Percentiles rank a stretch among this genome's conserved stretches.
Evolutionary conservation across 2,329 filamentous ascomycete species (phyloP).

Genomic region (Calonectria ilicicola): DNA sequence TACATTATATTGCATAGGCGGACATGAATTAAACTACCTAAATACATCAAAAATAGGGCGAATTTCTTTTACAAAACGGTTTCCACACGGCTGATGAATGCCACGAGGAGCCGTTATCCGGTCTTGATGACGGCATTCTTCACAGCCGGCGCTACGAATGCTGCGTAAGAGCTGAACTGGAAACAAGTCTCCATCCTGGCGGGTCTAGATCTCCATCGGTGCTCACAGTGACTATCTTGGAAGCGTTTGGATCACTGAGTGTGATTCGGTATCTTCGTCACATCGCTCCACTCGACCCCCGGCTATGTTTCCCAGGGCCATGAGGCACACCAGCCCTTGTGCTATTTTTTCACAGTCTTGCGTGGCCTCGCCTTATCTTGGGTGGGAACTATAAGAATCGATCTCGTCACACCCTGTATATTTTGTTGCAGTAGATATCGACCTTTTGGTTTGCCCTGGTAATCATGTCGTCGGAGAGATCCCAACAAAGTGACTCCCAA

Average conservation of each 20-base stretch:
- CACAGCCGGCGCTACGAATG: background rate
- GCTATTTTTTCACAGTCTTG: background rate
- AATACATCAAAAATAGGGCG: background rate
- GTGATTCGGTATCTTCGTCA: background rate
- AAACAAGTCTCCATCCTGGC: background rate
- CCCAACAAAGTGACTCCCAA: background rate
- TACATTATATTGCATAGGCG: too few relatives aligned
- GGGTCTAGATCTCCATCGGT: background rate
- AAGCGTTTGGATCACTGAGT: background rate
- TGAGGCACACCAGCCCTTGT: background rate
- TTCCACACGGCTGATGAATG: background rate
- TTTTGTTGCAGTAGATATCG: background rate
- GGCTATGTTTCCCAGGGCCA: background rate
- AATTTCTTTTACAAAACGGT: background rate
- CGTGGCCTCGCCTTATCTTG: background rate
- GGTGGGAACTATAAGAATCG: background rate
- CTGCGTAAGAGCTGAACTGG: background rate
- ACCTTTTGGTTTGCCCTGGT: background rate
- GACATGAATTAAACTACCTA: background rate
- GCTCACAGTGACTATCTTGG: background rate
- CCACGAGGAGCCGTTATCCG: background rate
- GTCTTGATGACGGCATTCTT: background rate
- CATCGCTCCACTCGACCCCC: background rate
- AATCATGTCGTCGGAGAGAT: background rate
- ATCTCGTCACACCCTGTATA: background rate